These are phyloP conservation scores for Neophaeococcomyces aloes DNA, from an alignment of 2,329 filamentous ascomycete genomes.

Conservation along the genomic window DNA sequence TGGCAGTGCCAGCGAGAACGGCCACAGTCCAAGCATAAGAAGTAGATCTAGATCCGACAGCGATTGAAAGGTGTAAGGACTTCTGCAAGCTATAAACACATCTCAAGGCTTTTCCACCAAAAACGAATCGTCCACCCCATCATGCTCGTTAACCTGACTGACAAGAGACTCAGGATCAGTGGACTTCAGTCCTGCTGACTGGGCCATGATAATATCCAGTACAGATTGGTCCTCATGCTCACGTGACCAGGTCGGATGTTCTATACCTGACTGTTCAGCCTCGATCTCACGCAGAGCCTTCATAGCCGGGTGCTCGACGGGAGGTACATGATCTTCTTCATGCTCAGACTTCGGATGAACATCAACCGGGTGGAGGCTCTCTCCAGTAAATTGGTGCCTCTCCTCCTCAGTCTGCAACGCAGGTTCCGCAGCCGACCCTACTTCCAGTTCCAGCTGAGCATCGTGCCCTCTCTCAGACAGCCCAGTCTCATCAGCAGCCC, in stretches of 20 bases:
- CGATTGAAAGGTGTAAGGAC: conserved; percentile 15
- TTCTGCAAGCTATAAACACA: conserved; percentile 3
- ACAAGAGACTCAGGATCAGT: not conserved
- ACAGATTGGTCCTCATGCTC: conserved; percentile 13
- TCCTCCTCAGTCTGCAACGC: too few species aligned
- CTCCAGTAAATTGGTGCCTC: too few species aligned
- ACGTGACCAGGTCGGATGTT: conserved; percentile 18
- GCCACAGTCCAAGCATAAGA: conserved; percentile 4
- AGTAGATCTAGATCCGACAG: conserved; percentile 13
- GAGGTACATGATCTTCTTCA: not conserved
- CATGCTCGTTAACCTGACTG: not conserved
- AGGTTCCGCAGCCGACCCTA: too few species aligned
- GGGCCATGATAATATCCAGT: conserved; percentile 18
- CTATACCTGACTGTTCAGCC: conserved; percentile 4
- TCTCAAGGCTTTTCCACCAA: conserved; percentile 4
- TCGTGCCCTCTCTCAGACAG: too few species aligned
- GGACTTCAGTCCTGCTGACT: conserved; percentile 7
- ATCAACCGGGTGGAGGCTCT: too few species aligned
- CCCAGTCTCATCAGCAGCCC: too few species aligned
- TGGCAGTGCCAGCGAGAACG: conserved; percentile 13
- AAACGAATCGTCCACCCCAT: not conserved
- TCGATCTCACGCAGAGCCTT: not conserved
- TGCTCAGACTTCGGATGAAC: conserved; percentile 1
- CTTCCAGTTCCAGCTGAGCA: too few species aligned
- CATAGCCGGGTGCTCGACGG: conserved; percentile 5